Conservation (phyloP, 1,139 yeast species). For the Pichia sp. region DNA sequence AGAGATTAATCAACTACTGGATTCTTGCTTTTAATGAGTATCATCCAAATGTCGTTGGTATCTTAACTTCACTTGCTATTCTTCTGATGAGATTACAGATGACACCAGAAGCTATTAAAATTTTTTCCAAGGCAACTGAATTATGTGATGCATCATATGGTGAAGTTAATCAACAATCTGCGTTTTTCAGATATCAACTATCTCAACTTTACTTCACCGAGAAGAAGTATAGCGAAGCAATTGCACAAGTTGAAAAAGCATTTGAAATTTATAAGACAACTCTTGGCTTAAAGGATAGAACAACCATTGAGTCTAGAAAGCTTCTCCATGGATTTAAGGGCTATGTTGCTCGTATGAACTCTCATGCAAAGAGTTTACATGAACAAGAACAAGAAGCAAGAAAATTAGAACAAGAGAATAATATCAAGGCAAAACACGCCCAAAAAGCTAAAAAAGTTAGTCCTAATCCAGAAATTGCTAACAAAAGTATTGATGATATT, state of each 20-base stretch:
- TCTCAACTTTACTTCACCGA: constrained; percentile 56
- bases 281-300: constrained; percentile 56
- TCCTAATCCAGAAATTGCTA: constrained; percentile 50
- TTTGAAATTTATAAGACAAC: constrained; percentile 47
- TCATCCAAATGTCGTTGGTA: constrained; percentile 66
- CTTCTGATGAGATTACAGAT: constrained; percentile 50
- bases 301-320: constrained; percentile 56
- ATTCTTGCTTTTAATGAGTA: constrained; percentile 43
- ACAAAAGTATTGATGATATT: constrained; percentile 61
- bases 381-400: constrained; percentile 17
- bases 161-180: constrained; percentile 50
- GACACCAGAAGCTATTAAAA: constrained; percentile 39
- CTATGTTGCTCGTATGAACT: constrained; percentile 28
- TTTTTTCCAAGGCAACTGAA: constrained; percentile 44
- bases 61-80: constrained; percentile 59
- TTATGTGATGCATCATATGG: constrained; percentile 37
- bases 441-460: constrained; percentile 31
- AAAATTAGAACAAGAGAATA: constrained; percentile 28
- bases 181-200: constrained; percentile 53
- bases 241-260: constrained; percentile 46
- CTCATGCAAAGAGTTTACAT: constrained; percentile 20
- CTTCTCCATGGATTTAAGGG: constrained; percentile 50
- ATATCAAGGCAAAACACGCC: constrained; percentile 20
- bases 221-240: constrained; percentile 49
- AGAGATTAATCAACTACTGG: constrained; percentile 58